Base-by-base conservation (phyloP, 148 eudicot genomes). In the Simmondsia chinensis region DNA sequence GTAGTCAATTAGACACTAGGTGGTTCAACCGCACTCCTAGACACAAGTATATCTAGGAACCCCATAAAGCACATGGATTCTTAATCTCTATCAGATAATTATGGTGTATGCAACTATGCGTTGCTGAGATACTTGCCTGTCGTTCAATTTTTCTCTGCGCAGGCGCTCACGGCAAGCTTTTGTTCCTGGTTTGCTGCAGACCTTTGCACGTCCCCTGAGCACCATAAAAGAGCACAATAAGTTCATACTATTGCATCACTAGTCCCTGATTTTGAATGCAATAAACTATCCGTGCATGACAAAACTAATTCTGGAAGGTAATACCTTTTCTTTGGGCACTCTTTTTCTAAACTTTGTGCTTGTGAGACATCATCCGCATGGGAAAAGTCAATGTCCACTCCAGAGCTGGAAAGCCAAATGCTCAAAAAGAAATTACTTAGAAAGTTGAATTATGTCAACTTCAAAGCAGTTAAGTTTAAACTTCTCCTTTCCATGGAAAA, bases 111-210 rank as follows among this genome's bases (percentile, higher is more conserved):
- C n/a, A n/a, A n/a, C n/a, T n/a, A n/a, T n/a, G n/a, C n/a, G n/a
- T n/a, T n/a, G n/a, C n/a, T n/a, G n/a, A 45, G 37, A 48, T 18
- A 13, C 61, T 39, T 82, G 57, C 95, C 87, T 81, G 52, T 86
- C 91, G 37, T 86, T 86, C 74, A 86, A 62, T 33, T 57, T 81
- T 43, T 82, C 95, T 59, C 95, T 77, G 11, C 95, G 61, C 50
- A 65, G 47, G 61, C 80, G 78, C 80, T 86, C 95, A 42, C 95
- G 87, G 27, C 79, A 78, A 39, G 95, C 91, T 73, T 86, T 86
- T 9, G 64, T 69, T 51, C 64, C 75, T 9, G 60, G 42, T 48
- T 73, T 74, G 72, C 66, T 48, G 56, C 57, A 51, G 22, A 71
- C 58, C 28, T 59, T 66, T 59, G 44, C 44, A 40, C 91, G 83